These are phyloP conservation scores for Nicotiana noctiflora DNA, from an alignment of 257 asterid species.

Conservation along the genomic window DNA sequence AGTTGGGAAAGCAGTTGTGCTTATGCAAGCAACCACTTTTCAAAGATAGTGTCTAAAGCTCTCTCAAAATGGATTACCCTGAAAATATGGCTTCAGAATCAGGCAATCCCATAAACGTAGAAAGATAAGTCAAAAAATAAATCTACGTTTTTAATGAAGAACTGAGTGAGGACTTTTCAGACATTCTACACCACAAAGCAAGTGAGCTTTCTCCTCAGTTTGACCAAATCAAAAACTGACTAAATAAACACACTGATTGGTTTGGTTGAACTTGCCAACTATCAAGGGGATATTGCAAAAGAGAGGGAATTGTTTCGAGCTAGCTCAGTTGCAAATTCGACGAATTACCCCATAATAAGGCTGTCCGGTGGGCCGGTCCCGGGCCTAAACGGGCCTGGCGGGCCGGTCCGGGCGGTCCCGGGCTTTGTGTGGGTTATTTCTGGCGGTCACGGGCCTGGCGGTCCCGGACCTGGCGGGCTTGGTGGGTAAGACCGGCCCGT, in stretches of 20 bases:
- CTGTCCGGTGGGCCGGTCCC: too few species aligned
- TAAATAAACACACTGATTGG: neutral
- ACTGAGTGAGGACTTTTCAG: neutral
- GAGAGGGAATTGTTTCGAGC: neutral
- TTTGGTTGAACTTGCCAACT: neutral
- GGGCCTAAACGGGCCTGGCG: too few species aligned
- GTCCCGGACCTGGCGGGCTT: too few species aligned
- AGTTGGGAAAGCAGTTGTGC: neutral
- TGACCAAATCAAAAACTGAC: neutral
- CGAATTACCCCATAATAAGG: neutral
- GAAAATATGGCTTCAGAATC: neutral
- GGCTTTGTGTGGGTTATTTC: too few species aligned
- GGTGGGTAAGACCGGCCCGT: too few species aligned
- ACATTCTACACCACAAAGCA: neutral
- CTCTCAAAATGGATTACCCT: neutral
- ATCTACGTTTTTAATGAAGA: neutral
- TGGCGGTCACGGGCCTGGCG: too few species aligned
- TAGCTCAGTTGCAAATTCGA: neutral
- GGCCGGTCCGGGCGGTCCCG: too few species aligned
- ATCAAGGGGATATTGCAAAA: neutral
- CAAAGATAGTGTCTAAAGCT: neutral
- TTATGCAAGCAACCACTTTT: neutral
- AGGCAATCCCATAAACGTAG: neutral
- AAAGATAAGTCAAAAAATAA: neutral
- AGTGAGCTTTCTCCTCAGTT: neutral